phyloP scores from a whole-genome alignment of 2,329 filamentous ascomycete species.

The Xylariaceae sp. region DNA sequence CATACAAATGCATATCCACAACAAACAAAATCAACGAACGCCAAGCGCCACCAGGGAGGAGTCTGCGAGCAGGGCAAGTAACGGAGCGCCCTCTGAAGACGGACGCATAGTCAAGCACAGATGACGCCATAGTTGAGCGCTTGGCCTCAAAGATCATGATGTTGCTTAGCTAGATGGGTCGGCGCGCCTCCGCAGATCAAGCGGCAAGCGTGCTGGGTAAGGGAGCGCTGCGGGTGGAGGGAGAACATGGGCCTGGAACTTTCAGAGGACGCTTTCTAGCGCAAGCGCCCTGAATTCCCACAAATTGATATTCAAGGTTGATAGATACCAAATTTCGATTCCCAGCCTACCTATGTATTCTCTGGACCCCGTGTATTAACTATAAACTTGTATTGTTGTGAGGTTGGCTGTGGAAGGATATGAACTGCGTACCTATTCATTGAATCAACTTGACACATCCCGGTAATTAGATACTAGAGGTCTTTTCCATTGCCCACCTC shows the following conservation, averaged over 20 bases:
- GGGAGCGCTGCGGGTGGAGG: constrained; percentile 2
- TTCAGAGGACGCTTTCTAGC: constrained; percentile 6
- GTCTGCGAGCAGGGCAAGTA: constrained; percentile 11
- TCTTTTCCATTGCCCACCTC: not conserved
- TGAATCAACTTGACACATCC: not conserved
- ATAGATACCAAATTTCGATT: constrained; percentile 15
- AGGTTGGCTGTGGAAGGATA: not conserved
- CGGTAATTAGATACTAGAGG: not conserved
- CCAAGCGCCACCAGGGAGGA: constrained; percentile 1
- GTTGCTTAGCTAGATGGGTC: constrained; percentile 12
- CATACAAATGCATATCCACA: constrained; percentile 8
- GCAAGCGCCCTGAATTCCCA: constrained; percentile 9
- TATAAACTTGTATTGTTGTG: not conserved
- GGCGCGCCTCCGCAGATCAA: constrained; percentile 1
- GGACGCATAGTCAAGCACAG: constrained; percentile 9
- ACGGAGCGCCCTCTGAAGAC: constrained; percentile 6
- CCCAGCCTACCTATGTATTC: not conserved
- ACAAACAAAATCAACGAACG: constrained; percentile 6
- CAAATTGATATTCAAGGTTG: constrained; percentile 21
- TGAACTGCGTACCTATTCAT: not conserved
- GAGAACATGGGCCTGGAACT: constrained; percentile 7
- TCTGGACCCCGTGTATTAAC: not conserved
- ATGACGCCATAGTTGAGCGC: constrained; percentile 8
- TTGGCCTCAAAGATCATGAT: constrained; percentile 12
- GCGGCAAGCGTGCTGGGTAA: constrained; percentile 8